Base-by-base conservation (phyloP, 257 asterid genomes). In the Ajuga chamaepitys region DNA sequence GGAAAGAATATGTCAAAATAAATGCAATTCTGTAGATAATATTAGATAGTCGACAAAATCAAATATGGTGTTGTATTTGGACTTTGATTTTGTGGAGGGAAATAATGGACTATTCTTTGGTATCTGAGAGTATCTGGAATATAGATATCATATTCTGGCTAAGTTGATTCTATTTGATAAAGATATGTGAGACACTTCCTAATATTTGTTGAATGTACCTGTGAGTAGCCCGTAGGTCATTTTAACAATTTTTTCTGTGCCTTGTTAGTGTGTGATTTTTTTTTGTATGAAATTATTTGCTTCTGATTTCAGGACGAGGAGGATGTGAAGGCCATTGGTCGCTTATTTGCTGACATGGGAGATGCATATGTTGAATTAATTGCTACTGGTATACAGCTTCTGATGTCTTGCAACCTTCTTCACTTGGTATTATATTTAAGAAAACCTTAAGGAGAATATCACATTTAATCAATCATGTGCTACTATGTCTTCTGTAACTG, bases 291-390 rank as follows among this genome's bases (percentile, higher is more conserved):
- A 61, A 48, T 73, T 59, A 47, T 71, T 67, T 68, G 44, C 74
- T 50, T 61, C 53, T 65, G 67, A 64, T 73, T 73, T 79, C 81
- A 94, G 99, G 99, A 94, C 63, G 99, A 90, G 78, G 97, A 94
- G 82, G 97, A 90, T 85, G 89, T 88, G 72, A 94, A 94, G 84
- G 99, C 97, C 72, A 82, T 94, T 83, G 96, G 95, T 74, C 96
- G 97, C 77, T 82, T 94, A 64, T 86, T 94, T 82, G 96, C 97
- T 66, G 99, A 94, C 77, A 83, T 90, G 96, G 99, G 97, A 9
- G 96, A 94, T 75, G 89, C 99, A 13, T 94, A 94, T 76, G 99
- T 86, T 73, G 97, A 94, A 78, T 68, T 90, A 79, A 94, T 94
- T 79, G 97, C 99, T 24, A 90, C 92, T 59, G 97, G 99, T 94